A percentile compares a stretch with the other conserved stretches of the same genome.
phyloP scores from a whole-genome alignment of 768 basidiomycete species.

The Pulveroboletus sp. region DNA sequence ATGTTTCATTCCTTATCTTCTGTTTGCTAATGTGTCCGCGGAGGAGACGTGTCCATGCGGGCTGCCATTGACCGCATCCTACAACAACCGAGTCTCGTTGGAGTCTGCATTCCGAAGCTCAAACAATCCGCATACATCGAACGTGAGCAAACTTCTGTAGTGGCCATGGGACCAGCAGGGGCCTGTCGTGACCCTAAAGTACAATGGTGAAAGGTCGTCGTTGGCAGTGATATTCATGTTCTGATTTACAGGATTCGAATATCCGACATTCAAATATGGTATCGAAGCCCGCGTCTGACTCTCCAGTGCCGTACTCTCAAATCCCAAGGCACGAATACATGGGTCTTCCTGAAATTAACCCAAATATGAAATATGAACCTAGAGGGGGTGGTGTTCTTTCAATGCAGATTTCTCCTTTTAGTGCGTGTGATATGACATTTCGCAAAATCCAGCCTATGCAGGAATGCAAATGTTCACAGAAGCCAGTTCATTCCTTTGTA shows the following conservation, averaged over 20 bases:
- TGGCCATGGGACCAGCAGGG: neutral
- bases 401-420: neutral
- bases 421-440: neutral
- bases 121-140: neutral
- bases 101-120: constrained; percentile 6
- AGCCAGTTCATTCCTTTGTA: neutral
- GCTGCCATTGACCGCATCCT: constrained; percentile 30
- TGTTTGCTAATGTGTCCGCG: constrained; percentile 2
- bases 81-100: constrained; percentile 20
- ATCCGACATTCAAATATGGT: neutral
- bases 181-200: constrained; percentile 5
- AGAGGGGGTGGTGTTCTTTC: neutral
- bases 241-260: constrained; percentile 5
- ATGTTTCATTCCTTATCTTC: neutral
- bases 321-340: neutral
- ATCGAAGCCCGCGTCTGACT: neutral
- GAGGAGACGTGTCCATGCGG: constrained; percentile 25
- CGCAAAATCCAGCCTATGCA: constrained; percentile 2
- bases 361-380: neutral
- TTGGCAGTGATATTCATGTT: neutral
- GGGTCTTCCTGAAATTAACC: neutral
- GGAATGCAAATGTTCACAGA: neutral
- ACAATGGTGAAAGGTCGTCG: constrained; percentile 1
- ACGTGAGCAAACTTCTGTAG: neutral
- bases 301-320: neutral